A percentile compares a stretch with the other conserved stretches of the same genome.
phyloP scores from a whole-genome alignment of 148 eudicot species.

The Oxyria digyna region DNA sequence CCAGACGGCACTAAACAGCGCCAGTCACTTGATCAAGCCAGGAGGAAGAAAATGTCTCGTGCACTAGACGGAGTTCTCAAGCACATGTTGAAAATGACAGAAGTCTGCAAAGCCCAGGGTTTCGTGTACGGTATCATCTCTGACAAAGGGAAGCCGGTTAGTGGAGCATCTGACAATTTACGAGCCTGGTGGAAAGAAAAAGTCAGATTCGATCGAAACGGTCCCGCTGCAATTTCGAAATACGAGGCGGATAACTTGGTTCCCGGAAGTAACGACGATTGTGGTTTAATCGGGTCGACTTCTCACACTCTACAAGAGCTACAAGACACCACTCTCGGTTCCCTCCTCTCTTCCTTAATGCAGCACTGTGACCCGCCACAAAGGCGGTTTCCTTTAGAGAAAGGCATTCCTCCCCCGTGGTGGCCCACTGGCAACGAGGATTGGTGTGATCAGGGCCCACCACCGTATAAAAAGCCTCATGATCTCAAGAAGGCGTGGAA shows the following conservation, averaged over 20 bases:
- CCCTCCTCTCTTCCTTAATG: constrained; percentile 48
- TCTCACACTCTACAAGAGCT: constrained; percentile 46
- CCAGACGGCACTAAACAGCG: neutral
- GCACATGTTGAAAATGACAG: constrained; percentile 57
- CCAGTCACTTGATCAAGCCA: constrained; percentile 5
- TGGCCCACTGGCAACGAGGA: constrained; percentile 51
- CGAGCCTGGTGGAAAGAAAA: constrained; percentile 66
- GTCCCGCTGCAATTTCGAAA: constrained; percentile 47
- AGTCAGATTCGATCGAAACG: constrained; percentile 45
- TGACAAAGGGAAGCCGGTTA: constrained; percentile 51
- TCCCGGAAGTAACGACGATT: constrained; percentile 26
- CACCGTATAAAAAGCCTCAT: constrained; percentile 75
- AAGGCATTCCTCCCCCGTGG: constrained; percentile 56
- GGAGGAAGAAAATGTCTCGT: constrained; percentile 12
- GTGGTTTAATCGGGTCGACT: constrained; percentile 13
- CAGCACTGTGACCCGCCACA: constrained; percentile 58
- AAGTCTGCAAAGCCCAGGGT: constrained; percentile 53
- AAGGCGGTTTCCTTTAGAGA: constrained; percentile 51
- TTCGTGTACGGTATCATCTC: constrained; percentile 55
- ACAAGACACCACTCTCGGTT: constrained; percentile 53
- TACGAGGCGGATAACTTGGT: constrained; percentile 36
- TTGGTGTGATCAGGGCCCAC: constrained; percentile 57
- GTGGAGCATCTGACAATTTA: constrained; percentile 53
- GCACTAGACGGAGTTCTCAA: constrained; percentile 13
- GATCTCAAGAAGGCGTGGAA: constrained; percentile 72